Base-by-base conservation (phyloP, 495 filamentous ascomycete genomes). In the Chlorociboria aeruginascens region DNA sequence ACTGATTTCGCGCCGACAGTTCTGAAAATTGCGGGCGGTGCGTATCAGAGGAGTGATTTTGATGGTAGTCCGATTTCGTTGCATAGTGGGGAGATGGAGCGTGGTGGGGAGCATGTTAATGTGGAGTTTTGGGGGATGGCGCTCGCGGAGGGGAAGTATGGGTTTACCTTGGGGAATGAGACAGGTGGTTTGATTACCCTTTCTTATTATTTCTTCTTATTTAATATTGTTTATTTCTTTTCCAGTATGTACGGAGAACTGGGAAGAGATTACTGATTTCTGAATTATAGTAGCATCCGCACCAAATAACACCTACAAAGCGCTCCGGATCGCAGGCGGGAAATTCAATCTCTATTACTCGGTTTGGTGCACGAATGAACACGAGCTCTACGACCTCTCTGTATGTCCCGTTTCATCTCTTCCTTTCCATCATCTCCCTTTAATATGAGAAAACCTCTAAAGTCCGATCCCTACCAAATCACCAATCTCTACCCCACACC, bases 1-100 rank as follows among this genome's bases (percentile, higher is more conserved):
- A 78, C 76, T 2, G 81, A 84, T 53, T 61, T 85, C 1, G 81
- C 75, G 3, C 77, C 81, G 1, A 82, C 79, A 0, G 67, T 84
- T 44, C 66, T 83, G 14, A 50, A 70, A 1, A 48, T 74, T 0
- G 67, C 74, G 0, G 71, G 70, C 0, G 65, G 73, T 32, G 57
- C 63, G 7, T 49, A 58, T 3, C 62, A 73, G 3, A 46, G 48
- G 48, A 38, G 34, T 32, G 74, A 75, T 17, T 74, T 81, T 49
- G 77, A 81, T 54, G 76, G 76, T 1, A 67, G 64, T 12, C 62
- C 74, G 0, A 69, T 79, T 36, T 70, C 74, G 0, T 36, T 79
- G 4, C 58, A 53, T 7, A 44, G 55, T 4, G 49, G 56, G 31
- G 25, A 4, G 3, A 56, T 58, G 13, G 40, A 43, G 3, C 58